A percentile compares a stretch with the other conserved stretches of the same genome.
phyloP scores from a whole-genome alignment of 495 filamentous ascomycete genomes.

The Hypoxylon rickii region DNA sequence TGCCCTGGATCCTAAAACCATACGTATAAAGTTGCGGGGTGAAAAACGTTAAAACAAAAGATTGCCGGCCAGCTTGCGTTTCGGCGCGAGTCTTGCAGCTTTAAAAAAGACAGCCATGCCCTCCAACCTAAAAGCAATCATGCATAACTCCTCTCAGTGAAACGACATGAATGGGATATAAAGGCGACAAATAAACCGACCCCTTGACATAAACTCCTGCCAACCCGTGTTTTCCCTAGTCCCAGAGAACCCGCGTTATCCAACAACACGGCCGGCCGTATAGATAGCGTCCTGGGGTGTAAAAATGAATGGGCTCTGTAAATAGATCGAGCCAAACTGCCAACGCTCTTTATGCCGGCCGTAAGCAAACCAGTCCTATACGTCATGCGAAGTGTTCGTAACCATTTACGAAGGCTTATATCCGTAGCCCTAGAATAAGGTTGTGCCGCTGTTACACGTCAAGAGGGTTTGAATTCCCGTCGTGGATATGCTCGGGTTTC shows the following conservation, averaged over 20 bases:
- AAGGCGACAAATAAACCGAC: constrained; percentile 1
- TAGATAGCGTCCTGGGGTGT: constrained; percentile 9
- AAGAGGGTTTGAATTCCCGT: background rate
- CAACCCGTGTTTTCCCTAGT: constrained; percentile 9
- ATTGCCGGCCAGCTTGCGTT: constrained; percentile 18
- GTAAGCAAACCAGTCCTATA: constrained; percentile 18
- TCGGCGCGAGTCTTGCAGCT: constrained; percentile 24
- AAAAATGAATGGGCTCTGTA: constrained; percentile 18
- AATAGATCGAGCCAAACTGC: constrained; percentile 17
- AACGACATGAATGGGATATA: constrained; percentile 1
- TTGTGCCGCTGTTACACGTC: background rate
- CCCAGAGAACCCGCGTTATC: constrained; percentile 17
- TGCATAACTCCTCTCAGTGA: background rate
- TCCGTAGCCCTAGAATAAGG: constrained; percentile 6
- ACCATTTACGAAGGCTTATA: background rate
- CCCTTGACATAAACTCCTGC: constrained; percentile 10
- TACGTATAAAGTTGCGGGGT: background rate
- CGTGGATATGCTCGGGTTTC: background rate
- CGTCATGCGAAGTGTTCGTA: constrained; percentile 13
- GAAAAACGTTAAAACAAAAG: constrained; percentile 1
- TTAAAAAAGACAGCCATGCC: constrained; percentile 1
- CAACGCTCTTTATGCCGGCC: constrained; percentile 25
- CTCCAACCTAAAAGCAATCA: constrained; percentile 1
- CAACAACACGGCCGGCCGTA: constrained; percentile 18
- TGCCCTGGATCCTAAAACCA: background rate